phyloP scores from a whole-genome alignment of 768 basidiomycete species.

The Russula dissimulans region DNA sequence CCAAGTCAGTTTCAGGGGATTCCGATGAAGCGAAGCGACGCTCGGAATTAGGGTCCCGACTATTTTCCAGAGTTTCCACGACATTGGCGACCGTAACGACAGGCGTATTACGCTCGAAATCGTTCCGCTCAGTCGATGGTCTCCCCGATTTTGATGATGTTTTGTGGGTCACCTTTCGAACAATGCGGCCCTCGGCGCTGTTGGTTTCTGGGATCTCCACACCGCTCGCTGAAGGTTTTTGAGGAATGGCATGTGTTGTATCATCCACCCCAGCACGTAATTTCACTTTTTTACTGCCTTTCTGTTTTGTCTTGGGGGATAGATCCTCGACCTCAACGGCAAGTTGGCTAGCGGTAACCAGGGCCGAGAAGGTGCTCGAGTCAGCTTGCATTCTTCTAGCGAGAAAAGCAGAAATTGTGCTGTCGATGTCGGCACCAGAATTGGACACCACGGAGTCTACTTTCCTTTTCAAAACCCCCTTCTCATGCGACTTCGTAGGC shows the following conservation, averaged over 20 bases:
- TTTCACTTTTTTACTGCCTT: not conserved
- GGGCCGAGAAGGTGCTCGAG: not conserved
- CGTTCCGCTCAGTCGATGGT: not conserved
- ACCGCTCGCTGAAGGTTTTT: not conserved
- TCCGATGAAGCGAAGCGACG: not conserved
- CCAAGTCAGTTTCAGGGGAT: not conserved
- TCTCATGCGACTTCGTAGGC: not conserved
- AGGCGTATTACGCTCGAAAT: not conserved
- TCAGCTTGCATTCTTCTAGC: not conserved
- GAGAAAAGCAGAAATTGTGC: conserved; percentile 11
- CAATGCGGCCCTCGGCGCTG: not conserved
- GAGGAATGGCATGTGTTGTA: not conserved
- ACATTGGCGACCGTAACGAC: too few species aligned
- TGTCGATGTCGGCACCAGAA: conserved; percentile 9
- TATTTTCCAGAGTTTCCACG: not conserved
- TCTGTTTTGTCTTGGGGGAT: not conserved
- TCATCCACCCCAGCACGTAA: not conserved
- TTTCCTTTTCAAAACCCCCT: not conserved
- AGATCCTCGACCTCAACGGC: not conserved
- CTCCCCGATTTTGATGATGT: not conserved
- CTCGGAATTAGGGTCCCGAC: not conserved
- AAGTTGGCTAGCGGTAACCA: not conserved
- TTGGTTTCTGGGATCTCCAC: not conserved
- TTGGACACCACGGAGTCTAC: not conserved
- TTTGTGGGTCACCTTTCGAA: not conserved